Base-by-base conservation (phyloP, 192 early-diverging fungal species). In the Coemansia nantahalensis region DNA sequence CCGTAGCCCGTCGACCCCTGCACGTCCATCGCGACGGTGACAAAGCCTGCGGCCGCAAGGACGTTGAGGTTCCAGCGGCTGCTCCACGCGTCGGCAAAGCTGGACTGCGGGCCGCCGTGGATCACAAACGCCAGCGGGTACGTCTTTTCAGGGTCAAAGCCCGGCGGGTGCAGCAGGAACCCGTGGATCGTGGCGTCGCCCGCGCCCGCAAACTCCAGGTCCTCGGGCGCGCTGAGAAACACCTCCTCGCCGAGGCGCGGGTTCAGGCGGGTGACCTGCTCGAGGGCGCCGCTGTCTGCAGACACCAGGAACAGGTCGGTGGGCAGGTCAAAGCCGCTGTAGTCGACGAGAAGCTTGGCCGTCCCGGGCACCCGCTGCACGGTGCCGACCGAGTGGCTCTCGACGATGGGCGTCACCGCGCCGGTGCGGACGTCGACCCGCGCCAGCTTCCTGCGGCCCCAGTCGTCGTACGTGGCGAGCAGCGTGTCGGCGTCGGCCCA, bases 1-100 rank as follows among this genome's bases (percentile, higher is more conserved):
- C 91, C 91, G 42, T 90, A 93, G 35, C 91, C 90, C 2, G 86
- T 89, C 0, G 90, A 91, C 14, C 91, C 91, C 41, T 83, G 81
- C 33, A 79, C 77, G 59, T 93, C 90, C 59, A 90, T 71, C 13
- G 84, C 80, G 23, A 88, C 84, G 11, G 86, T 84, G 39, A 82
- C 81, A 54, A 79, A 89, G 2, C 90, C 90, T 5, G 84, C 82
- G 18, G 78, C 80, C 14, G 89, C 79, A 72, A 84, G 89, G 13
- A 88, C 56, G 53, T 86, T 82, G 14, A 84, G 82, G 58, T 91
- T 91, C 91, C 90, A 91, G 48, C 73, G 78, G 60, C 82, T 84
- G 12, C 82, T 80, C 71, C 71, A 75, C 10, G 50, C 32, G 36
- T 80, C 68, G 14, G 40, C 17, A 34, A 68, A 80, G 33, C 68